A percentile compares a stretch with the other conserved stretches of the same genome.
These are phyloP conservation scores for Plenodomus biglobosus DNA, from an alignment of 2,329 filamentous ascomycete species.

Conservation along the genomic window DNA sequence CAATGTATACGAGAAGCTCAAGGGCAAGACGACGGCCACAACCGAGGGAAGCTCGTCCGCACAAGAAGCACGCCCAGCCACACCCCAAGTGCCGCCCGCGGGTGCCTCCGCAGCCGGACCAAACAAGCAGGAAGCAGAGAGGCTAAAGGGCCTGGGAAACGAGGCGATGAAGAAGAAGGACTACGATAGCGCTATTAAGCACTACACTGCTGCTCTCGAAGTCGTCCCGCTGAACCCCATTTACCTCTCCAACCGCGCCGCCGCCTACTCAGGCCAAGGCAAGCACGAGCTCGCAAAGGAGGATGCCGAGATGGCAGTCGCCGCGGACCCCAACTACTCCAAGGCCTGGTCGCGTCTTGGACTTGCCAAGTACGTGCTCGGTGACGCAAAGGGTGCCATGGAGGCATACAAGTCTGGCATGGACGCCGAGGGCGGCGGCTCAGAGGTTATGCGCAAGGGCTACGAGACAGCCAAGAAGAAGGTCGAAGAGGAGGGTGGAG, in stretches of 20 bases:
- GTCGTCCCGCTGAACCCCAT: slow-evolving; percentile 86
- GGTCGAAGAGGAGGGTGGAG: slow-evolving; percentile 74
- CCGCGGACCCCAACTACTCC: slow-evolving; percentile 87
- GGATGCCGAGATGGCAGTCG: slow-evolving; percentile 89
- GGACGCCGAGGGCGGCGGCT: slow-evolving; percentile 90
- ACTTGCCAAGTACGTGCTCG: slow-evolving; percentile 86
- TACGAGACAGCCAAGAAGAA: slow-evolving; percentile 89
- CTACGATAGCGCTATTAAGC: slow-evolving; percentile 76
- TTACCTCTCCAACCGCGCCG: slow-evolving; percentile 96
- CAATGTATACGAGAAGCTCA: slow-evolving; percentile 93
- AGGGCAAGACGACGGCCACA: slow-evolving; percentile 60
- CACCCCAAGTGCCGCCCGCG: slow-evolving; percentile 41
- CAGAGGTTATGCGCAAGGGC: slow-evolving; percentile 96
- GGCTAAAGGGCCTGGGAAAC: slow-evolving; percentile 87
- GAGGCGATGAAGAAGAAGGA: slow-evolving; percentile 94
- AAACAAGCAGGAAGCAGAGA: slow-evolving; percentile 78
- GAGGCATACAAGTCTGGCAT: slow-evolving; percentile 94
- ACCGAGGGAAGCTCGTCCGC: slow-evolving; percentile 48
- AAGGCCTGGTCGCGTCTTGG: slow-evolving; percentile 96
- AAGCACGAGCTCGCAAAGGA: slow-evolving; percentile 81
- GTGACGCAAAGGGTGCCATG: slow-evolving; percentile 87
- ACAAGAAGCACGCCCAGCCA: slow-evolving; percentile 46
- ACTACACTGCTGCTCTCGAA: slow-evolving; percentile 84
- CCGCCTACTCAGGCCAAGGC: slow-evolving; percentile 81
- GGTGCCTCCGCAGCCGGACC: slow-evolving; percentile 47